Evolutionary conservation across 495 filamentous ascomycete genomes (phyloP).

Genomic region (Jackrogersella minutella): DNA sequence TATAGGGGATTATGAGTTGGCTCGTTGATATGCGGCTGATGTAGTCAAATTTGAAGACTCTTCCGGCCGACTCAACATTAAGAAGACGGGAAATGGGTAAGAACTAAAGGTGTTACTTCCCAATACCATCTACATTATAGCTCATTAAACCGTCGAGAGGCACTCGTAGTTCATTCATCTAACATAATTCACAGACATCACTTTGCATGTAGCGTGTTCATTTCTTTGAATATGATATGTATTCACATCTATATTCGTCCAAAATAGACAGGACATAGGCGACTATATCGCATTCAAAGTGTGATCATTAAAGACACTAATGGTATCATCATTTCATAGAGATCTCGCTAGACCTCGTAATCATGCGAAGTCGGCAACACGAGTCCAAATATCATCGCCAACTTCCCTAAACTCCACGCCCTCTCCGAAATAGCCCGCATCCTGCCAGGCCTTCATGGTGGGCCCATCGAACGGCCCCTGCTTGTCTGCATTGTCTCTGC

Average conservation of each 20-base stretch:
- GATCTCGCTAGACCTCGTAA: constrained; percentile 2
- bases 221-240: not conserved
- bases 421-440: constrained; percentile 92
- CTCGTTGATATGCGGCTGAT: too few species aligned
- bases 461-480: constrained; percentile 87
- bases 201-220: too few species aligned
- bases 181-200: too few species aligned
- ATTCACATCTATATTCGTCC: not conserved
- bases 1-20: too few species aligned
- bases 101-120: too few species aligned
- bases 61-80: too few species aligned
- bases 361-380: constrained; percentile 68
- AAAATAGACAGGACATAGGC: not conserved
- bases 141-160: too few species aligned
- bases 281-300: not conserved
- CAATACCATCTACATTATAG: too few species aligned
- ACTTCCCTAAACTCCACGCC: constrained; percentile 84
- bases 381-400: constrained; percentile 70
- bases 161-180: too few species aligned
- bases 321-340: constrained; percentile 23
- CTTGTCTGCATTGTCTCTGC: constrained; percentile 76
- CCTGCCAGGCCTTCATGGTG: constrained; percentile 88
- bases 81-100: too few species aligned
- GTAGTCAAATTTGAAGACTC: too few species aligned
- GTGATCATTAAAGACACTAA: not conserved